Evolutionary conservation across 352 stramenopile species (phyloP), one percentile per base, ranked within the genome.

Genomic region (Thalassiosira exigua): DNA sequence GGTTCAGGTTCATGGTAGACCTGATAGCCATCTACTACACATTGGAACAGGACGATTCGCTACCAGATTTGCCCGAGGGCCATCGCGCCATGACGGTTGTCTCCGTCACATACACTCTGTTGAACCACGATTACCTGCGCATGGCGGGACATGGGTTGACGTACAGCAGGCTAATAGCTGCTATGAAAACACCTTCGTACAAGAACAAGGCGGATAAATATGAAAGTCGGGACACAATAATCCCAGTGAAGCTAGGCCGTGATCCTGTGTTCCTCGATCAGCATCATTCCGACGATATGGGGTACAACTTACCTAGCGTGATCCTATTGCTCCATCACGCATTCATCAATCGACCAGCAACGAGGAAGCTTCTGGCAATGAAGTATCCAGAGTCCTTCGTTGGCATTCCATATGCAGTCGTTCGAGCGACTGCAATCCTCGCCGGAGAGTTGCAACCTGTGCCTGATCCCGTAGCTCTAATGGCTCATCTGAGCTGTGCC

Each of bases 231-330:
- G 46, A 12, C 5, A 46, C 7, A 46, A 9, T 26, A 12, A 56
- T 12, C 46, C 46, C 56, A 19, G n/a, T 51, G 27, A 51, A 66
- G 4, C 9, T 56, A 7, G 21, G 12, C 9, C 5, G 46, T 4
- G 12, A 30, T n/a, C 27, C 56, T 5, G 33, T 66, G 14, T 51
- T 51, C 11, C 50, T 66, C 27, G 29, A 24, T 19, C 3, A 50
- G 9, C 19, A 66, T 9, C 56, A 66, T 12, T 22, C 4, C 14
- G 41, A 56, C 5, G 5, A 66, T 7, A 51, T 24, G 22, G 56
- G 56, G 22, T 66, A 66, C 56, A 66, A 66, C 56, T 66, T 66
- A 66, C 56, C 12, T 19, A 33, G 56, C 24, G 19, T 66, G 14
- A n/a, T 66, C 21, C 7, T 66, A 19, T 33, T 66, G 19, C 14